Evolutionary conservation across 2,329 filamentous ascomycete genomes (phyloP), one percentile per base, ranked within the genome.

Genomic region (Colletotrichum orbiculare): DNA sequence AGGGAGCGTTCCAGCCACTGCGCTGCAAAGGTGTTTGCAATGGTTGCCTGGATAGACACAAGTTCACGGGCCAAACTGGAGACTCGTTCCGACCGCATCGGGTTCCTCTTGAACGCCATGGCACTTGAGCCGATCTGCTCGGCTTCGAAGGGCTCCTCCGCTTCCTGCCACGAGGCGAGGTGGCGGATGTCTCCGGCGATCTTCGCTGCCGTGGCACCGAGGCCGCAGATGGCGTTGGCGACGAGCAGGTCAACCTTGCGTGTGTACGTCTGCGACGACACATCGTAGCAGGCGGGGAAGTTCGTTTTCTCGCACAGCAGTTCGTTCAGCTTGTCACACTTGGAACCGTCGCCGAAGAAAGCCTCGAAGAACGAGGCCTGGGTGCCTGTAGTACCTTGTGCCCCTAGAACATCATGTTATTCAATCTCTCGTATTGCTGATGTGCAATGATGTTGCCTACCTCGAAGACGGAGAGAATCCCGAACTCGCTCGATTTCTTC

Each of bases 241-340:
- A 97, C 83, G 62, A 90, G 84, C 46, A 92, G 83, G 74, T 97
- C 94, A 60, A 97, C 89, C 79, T 96, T 95, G 68, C 93, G 87
- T 4, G 91, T 89, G 79, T 81, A 82, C 4, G 81, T 82, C 74
- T 94, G 91, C 17, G 87, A 88, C 8, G 89, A 91, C 64, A 93
- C 67, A 48, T 74, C 78, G 68, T 85, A 86, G 71, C 76, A 80
- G 34, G 65, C 72, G 0, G 80, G 75, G 75, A 88, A 89, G 13
- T 82, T 84, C 42, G 78, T 75, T 73, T 87, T 87, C 63, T 82
- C 56, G 74, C 85, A 87, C 8, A 88, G 78, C 1, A 86, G 77
- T 53, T 81, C 79, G 69, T 89, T 89, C 5, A 89, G 77, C 68
- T 80, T 60, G 71, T 87, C 83, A 53, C 81, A 81, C 75, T 85